A percentile compares a stretch with the other conserved stretches of the same genome.
phyloP scores from a whole-genome alignment of 345 rosid genomes.

The Camelina sativa region DNA sequence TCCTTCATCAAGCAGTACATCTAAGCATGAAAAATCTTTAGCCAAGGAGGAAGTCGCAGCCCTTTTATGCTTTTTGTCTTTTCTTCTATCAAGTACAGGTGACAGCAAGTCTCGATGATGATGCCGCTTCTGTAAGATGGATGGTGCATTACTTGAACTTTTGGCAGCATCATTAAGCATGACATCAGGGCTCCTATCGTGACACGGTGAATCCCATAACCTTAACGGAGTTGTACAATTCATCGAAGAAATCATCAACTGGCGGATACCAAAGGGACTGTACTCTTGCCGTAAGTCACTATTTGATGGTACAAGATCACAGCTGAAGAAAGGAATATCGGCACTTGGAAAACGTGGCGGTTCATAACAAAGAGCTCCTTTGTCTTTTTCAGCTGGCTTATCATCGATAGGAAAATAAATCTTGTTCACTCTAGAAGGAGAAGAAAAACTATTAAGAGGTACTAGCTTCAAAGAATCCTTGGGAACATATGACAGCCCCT shows the following conservation, averaged over 20 bases:
- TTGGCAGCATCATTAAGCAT: conserved; percentile 77
- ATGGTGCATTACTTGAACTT: conserved; percentile 76
- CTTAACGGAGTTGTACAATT: conserved; percentile 83
- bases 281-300: conserved; percentile 87
- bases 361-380: conserved; percentile 87
- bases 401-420: conserved; percentile 47
- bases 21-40: conserved; percentile 69
- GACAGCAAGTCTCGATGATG: conserved; percentile 70
- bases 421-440: conserved; percentile 44
- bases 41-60: conserved; percentile 65
- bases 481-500: conserved; percentile 54
- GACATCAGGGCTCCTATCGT: conserved; percentile 74
- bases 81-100: conserved; percentile 82
- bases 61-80: conserved; percentile 72
- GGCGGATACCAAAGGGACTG: conserved; percentile 98
- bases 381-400: conserved; percentile 53
- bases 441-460: conserved; percentile 60
- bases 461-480: conserved; percentile 68
- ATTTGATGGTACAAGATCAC: conserved; percentile 87
- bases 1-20: conserved; percentile 67
- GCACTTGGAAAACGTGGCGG: conserved; percentile 98
- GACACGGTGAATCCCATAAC: conserved; percentile 89
- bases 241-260: conserved; percentile 86
- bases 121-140: conserved; percentile 83
- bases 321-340: conserved; percentile 93